Base-by-base conservation (phyloP, 768 basidiomycete genomes). In the Coprinopsis marcescibilis region DNA sequence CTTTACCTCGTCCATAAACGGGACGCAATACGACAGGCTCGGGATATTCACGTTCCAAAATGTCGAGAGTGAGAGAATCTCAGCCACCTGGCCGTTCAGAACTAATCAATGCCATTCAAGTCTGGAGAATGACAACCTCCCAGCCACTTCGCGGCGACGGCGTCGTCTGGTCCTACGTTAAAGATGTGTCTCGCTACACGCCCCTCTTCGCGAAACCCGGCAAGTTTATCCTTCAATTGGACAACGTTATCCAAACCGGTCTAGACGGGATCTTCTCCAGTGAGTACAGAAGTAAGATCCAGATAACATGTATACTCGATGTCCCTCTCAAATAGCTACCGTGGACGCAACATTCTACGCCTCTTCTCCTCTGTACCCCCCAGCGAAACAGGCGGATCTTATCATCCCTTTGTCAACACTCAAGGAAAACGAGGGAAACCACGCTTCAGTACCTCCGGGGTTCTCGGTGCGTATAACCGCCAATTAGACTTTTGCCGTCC, bases 81-180 rank as follows among this genome's bases (percentile, higher is more conserved):
- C 6, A 14, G 27, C 7, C 15, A 8, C 25, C 23, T 17, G 17
- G 21, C 24, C 3, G 24, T 2, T 35, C 24, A 19, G 15, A 12
- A 19, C 34, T 32, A 41, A 24, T 33, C 38, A 35, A 20, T 34
- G 15, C 38, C 26, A 8, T 33, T 32, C 3, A 6, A 85, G 83
- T 88, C 42, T 87, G 86, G 87, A 72, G 87, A 29, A 87, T 83
- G 15, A 87, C 85, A 0, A 89, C 87, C 14, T 81, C 86, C 0
- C 87, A 89, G 60, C 87, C 87, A 0, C 82, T 79, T 0, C 55
- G 53, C 12, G 70, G 75, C 2, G 70, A 77, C 39, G 87, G 86
- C 10, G 87, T 89, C 49, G 80, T 86, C 40, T 89, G 85, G 86
- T 86, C 85, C 1, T 81, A 77, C 46, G 60, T 79, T 53, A 89